These are phyloP conservation scores for Talaromyces liani DNA, from an alignment of 495 filamentous ascomycete genomes.

Conservation along the genomic window DNA sequence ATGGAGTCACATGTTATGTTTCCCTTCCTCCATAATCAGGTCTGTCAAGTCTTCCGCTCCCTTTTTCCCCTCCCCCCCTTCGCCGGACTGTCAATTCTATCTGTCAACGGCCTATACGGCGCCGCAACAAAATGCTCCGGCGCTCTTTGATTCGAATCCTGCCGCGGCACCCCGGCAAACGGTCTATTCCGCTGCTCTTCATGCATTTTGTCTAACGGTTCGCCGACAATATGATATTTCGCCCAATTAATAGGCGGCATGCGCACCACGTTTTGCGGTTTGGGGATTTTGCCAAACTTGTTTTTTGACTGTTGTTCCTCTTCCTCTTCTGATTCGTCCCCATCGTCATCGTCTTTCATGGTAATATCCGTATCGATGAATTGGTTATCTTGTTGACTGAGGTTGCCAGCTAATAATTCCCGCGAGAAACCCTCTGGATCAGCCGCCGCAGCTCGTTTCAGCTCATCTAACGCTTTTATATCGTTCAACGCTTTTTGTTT, in stretches of 20 bases:
- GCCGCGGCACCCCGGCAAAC: constrained; percentile 44
- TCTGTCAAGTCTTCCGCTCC: constrained; percentile 20
- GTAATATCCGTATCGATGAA: constrained; percentile 22
- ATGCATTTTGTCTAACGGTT: constrained; percentile 74
- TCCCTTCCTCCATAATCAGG: too few species aligned
- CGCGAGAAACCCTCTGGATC: constrained; percentile 62
- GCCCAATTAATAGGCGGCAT: constrained; percentile 86
- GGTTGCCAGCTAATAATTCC: constrained; percentile 50
- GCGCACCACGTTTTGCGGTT: constrained; percentile 74
- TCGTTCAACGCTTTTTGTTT: constrained; percentile 66
- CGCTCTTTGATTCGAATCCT: constrained; percentile 31
- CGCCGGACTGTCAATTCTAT: constrained; percentile 51
- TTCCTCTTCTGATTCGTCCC: constrained; percentile 26
- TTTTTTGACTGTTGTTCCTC: constrained; percentile 18
- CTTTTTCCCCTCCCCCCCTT: constrained; percentile 24
- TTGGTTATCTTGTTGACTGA: constrained; percentile 31
- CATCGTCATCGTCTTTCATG: constrained; percentile 31
- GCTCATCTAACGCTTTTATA: constrained; percentile 52
- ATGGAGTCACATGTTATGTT: too few species aligned
- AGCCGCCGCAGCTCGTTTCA: constrained; percentile 56
- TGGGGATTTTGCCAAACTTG: constrained; percentile 51
- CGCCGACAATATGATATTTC: constrained; percentile 78
- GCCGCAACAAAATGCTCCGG: constrained; percentile 56
- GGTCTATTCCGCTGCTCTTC: constrained; percentile 65
- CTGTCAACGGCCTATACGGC: constrained; percentile 65